Evolutionary conservation across 306 rosid species (phyloP).

Genomic region (Lathyrus oleraceus): DNA sequence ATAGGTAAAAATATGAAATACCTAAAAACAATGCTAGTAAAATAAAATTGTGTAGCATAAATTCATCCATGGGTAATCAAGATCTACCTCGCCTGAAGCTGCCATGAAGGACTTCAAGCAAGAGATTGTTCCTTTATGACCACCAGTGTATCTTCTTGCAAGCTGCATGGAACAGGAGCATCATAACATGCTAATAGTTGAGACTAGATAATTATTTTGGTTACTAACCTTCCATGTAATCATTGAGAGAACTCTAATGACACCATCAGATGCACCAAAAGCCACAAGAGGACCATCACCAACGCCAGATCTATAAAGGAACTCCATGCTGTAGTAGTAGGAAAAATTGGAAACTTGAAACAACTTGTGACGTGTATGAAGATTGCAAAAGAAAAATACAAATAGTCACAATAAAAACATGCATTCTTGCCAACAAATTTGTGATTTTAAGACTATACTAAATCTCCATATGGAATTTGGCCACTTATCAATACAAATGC

Average conservation of each 20-base stretch:
- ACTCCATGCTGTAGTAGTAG: constrained; percentile 87
- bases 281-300: constrained; percentile 97
- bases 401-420: background rate
- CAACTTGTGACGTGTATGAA: constrained; percentile 19
- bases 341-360: constrained; percentile 25
- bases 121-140: constrained; percentile 95
- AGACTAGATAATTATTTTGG: constrained; percentile 35
- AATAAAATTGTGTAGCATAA: constrained; percentile 29
- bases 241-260: constrained; percentile 97
- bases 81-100: constrained; percentile 94
- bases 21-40: constrained; percentile 24
- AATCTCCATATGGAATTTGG: background rate
- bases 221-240: constrained; percentile 90
- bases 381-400: constrained; percentile 30
- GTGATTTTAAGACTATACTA: constrained; percentile 15
- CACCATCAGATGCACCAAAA: constrained; percentile 98
- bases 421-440: constrained; percentile 6
- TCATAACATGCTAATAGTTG: constrained; percentile 34
- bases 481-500: constrained; percentile 25
- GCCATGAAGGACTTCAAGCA: constrained; percentile 93
- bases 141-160: constrained; percentile 89
- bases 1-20: constrained; percentile 1
- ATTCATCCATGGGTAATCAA: constrained; percentile 31
- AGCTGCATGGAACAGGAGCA: constrained; percentile 64
- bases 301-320: constrained; percentile 79